Conservation (phyloP, 148 eudicot species). For the Cornus suecica region DNA sequence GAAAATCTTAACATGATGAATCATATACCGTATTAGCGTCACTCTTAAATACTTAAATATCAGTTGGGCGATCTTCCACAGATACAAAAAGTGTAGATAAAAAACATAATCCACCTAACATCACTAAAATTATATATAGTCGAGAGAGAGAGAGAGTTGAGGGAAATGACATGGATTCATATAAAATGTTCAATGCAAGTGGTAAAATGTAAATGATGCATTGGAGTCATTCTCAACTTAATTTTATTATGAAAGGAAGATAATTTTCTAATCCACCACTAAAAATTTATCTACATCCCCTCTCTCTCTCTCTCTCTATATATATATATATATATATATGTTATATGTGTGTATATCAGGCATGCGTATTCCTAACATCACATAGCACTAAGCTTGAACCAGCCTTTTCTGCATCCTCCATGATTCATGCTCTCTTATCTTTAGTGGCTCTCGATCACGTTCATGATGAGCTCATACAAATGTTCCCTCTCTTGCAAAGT, state of each 20-base stretch:
- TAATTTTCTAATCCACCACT: background rate
- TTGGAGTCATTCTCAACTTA: background rate
- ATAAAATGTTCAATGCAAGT: background rate
- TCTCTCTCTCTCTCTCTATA: too few relatives aligned
- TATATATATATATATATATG: background rate
- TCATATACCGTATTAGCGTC: too few relatives aligned
- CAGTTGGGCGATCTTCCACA: background rate
- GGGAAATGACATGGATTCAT: background rate
- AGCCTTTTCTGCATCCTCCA: too few relatives aligned
- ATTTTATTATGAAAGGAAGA: background rate
- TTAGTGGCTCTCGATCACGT: background rate
- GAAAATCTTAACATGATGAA: too few relatives aligned
- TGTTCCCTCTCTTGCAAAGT: background rate
- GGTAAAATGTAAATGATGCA: background rate
- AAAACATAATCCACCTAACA: background rate
- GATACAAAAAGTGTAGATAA: background rate
- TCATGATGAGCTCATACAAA: constrained; percentile 4
- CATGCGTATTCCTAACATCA: constrained; percentile 15
- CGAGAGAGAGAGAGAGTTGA: background rate
- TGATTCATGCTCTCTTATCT: background rate
- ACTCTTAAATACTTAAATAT: too few relatives aligned
- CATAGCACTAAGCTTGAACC: background rate
- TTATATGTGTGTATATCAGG: background rate
- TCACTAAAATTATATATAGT: background rate
- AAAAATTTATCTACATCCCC: background rate